Evolutionary conservation across 805 yeast species (phyloP), one percentile per base, ranked within the genome.

Genomic region (Saturnispora hagleri): DNA sequence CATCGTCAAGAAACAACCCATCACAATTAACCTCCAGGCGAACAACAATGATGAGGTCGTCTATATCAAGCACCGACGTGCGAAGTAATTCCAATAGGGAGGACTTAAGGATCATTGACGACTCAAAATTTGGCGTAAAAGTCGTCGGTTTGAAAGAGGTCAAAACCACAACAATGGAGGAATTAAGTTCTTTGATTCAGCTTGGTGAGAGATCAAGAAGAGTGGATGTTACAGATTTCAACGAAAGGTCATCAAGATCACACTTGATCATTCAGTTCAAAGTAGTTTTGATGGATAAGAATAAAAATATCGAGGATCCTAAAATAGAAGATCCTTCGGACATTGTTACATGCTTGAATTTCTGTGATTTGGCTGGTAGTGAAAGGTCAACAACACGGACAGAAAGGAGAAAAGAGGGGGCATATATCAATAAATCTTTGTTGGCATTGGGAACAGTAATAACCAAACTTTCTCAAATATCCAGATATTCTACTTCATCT

Each of bases 341-440:
- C 18, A 58, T 58, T 24, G 67, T 72, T 38, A 76, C 89, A 35
- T 81, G 89, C 0, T 76, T 91, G 33, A 87, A 91, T 34, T 73
- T 91, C 51, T 91, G 98, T 71, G 99, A 91, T 69, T 75, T 91
- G 61, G 99, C 99, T 0, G 99, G 99, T 28, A 86, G 96, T n/a
- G 99, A 91, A 68, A 77, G 86, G 49, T 96, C 95, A 0, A 80
- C 84, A 2, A 73, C 86, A 0, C 82, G 84, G 60, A 67, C 73
- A 1, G 97, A 88, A 62, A 76, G 98, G 60, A 73, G 97, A 51
- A 88, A 89, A 66, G 99, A 91, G 70, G 99, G 98, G 22, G 79
- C 97, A 0, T 93, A 75, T 63, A 91, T 91, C 64, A 91, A 91
- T 71, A 89, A 89, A 64, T 90, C 97, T 0, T 74, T 91, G 42